These are phyloP conservation scores for Simmondsia chinensis DNA, from an alignment of 148 eudicot genomes.

Conservation along the genomic window DNA sequence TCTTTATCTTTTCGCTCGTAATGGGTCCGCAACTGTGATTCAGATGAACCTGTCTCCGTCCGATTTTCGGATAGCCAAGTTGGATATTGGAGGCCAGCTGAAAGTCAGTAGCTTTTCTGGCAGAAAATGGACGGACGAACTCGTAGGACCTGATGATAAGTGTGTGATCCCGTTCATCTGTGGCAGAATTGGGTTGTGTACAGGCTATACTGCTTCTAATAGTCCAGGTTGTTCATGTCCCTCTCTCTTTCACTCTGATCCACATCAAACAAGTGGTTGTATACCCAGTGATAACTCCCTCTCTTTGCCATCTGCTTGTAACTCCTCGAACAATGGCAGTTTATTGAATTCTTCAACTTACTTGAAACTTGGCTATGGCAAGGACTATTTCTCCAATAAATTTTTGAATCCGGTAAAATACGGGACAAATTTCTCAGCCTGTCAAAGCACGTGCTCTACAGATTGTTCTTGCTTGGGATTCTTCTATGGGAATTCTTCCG, in stretches of 20 bases:
- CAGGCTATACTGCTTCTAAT: slow-evolving; percentile 6
- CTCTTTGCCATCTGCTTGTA: slow-evolving; percentile 41
- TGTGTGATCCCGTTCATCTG: slow-evolving; percentile 54
- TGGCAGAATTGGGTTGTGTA: slow-evolving; percentile 53
- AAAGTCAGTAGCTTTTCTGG: slow-evolving; percentile 33
- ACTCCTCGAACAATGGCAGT: slow-evolving; percentile 15
- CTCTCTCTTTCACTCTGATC: slow-evolving; percentile 21
- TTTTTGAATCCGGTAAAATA: slow-evolving; percentile 27
- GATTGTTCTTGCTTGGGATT: slow-evolving; percentile 69
- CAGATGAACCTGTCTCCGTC: slow-evolving; percentile 23
- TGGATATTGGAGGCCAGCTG: slow-evolving; percentile 47
- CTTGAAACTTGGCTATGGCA: slow-evolving; percentile 32
- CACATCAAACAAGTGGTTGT: slow-evolving; percentile 25
- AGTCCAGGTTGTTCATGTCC: slow-evolving; percentile 58
- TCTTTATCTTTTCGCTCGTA: slow-evolving; percentile 33
- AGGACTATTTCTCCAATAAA: slow-evolving; percentile 41
- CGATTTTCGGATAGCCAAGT: slow-evolving; percentile 39
- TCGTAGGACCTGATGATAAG: slow-evolving; percentile 36
- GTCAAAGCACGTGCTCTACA: slow-evolving; percentile 44
- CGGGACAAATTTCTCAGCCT: slow-evolving; percentile 38
- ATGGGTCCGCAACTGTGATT: slow-evolving; percentile 33
- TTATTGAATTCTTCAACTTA: slow-evolving; percentile 23
- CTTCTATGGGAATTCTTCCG: slow-evolving; percentile 45
- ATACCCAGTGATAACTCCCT: slow-evolving; percentile 32
- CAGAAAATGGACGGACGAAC: slow-evolving; percentile 17